Base-by-base conservation (phyloP, 1,139 yeast species). In the Taphrina wiesneri region DNA sequence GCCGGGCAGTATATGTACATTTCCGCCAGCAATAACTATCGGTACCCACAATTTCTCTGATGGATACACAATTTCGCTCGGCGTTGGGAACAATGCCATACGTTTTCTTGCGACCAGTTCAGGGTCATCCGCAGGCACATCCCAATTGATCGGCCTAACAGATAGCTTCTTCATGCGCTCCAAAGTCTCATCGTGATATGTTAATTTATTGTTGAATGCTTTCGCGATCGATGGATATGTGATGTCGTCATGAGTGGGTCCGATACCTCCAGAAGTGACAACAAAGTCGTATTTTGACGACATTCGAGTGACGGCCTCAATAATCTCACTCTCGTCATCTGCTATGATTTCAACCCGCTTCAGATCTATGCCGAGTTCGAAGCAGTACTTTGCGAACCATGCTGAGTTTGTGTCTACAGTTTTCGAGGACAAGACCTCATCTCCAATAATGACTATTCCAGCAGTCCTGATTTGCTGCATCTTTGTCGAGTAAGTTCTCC, bases 221-320 rank as follows among this genome's bases (percentile, higher is more conserved):
- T 81, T 82, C 1, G 91, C 88, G 17, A 90, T 71, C 43, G 70
- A 82, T 62, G 85, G 85, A 74, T 90, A 90, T 0, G 96, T 89
- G 67, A 90, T 86, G 74, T 90, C 97, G 74, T 90, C 96, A 72
- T 90, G 96, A 0, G 96, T 90, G 2, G 96, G 89, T 0, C 97
- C 97, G 69, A 90, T 88, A 11, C 81, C 90, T 1, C 97, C 96
- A 19, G 90, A 84, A 0, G 96, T 89, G 19, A 89, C 82, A 4
- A 90, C 82, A 66, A 90, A 82, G 72, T 88, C 93, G 71, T 85
- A 86, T 56, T 82, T 78, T 23, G 78, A 74, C 34, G 82, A 76
- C 68, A 88, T 77, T 5, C 80, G 74, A 39, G 75, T 75, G 34
- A 88, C 76, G 0, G 87, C 82, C 13, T 80, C 80, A 1, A 81